Percentiles rank a stretch among this genome's conserved stretches.
phyloP scores from a whole-genome alignment of 2,329 filamentous ascomycete genomes.

The Sphaceloma murrayae region DNA sequence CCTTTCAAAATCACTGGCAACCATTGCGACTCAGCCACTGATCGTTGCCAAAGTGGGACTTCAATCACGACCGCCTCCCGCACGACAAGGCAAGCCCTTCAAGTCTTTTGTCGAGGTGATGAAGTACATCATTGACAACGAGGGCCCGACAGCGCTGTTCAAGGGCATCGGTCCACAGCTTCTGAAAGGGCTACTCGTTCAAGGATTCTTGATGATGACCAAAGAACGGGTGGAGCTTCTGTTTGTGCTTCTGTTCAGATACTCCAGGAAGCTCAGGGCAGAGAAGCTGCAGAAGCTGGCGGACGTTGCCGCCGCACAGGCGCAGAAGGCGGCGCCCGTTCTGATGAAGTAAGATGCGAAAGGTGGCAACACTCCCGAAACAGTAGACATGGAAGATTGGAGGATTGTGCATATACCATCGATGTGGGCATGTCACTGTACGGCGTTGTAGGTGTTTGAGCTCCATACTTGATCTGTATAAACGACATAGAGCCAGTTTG shows the following conservation, averaged over 20 bases:
- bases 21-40: constrained; percentile 82
- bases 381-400: constrained; percentile 9
- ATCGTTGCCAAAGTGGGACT: constrained; percentile 97
- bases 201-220: constrained; percentile 97
- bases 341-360: constrained; percentile 36
- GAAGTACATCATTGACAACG: constrained; percentile 82
- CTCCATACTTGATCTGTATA: neutral
- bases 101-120: constrained; percentile 91
- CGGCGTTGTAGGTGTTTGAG: constrained; percentile 1
- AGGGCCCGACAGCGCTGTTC: constrained; percentile 76
- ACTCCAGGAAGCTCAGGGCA: constrained; percentile 60
- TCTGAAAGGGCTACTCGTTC: constrained; percentile 82
- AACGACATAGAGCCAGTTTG: too few species aligned
- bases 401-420: constrained; percentile 1
- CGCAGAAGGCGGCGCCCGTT: constrained; percentile 43
- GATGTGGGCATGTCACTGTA: constrained; percentile 7
- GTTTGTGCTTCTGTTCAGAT: constrained; percentile 78
- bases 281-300: constrained; percentile 61
- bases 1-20: constrained; percentile 85
- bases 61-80: constrained; percentile 81
- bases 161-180: constrained; percentile 96
- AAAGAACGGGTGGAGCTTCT: constrained; percentile 90
- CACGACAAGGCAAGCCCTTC: constrained; percentile 80
- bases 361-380: neutral
- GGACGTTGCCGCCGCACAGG: constrained; percentile 49